Base-by-base conservation (phyloP, 2,329 filamentous ascomycete species). In the Aspergillus fumigatus region DNA sequence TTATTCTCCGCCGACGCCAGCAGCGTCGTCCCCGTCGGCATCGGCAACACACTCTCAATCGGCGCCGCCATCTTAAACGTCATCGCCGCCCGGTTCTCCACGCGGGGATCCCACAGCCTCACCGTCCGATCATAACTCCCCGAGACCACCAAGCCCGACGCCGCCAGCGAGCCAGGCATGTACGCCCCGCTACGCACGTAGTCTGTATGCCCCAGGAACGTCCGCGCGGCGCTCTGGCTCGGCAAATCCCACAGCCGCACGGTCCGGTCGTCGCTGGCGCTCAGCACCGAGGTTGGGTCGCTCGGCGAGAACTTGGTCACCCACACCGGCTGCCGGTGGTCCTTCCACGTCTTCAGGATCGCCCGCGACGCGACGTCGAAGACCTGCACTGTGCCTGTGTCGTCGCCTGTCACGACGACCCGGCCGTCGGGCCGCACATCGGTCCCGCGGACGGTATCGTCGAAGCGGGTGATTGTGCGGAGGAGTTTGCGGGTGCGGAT, bases 61-160 rank as follows among this genome's bases (percentile, higher is more conserved):
- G 93, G 88, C 17, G 89, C 89, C n/a, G 86, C 84, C 77, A 97
- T 92, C 79, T 95, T 94, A 79, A 99, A 97, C 0, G 89, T 90
- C 88, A 99, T 94, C 62, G 92, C 91, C 6, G 87, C 80, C 74
- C 80, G 67, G 75, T 81, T 68, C 73, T 84, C 85, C 38, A 87
- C 85, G 63, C 94, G 83, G 1, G 92, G 88, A 77, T 99, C 94
- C 94, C 94, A 99, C 23, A 99, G 77, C 62, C 89, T 87, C 51
- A 97, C 93, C 0, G 92, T 97, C 60, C 90, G 86, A 75, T 99
- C 94, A 77, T 99, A 99, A 75, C 90, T 92, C 50, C 95, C 94
- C 9, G 91, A 95, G 1, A 95, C 86, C 17, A 97, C 72, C 72
- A 96, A 82, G 67, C 88, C 88, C 27, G 78, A 83, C 55, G 78